Evolutionary conservation across 345 rosid species (phyloP), one percentile per base, ranked within the genome.

Genomic region (Bretschneidera sinensis): DNA sequence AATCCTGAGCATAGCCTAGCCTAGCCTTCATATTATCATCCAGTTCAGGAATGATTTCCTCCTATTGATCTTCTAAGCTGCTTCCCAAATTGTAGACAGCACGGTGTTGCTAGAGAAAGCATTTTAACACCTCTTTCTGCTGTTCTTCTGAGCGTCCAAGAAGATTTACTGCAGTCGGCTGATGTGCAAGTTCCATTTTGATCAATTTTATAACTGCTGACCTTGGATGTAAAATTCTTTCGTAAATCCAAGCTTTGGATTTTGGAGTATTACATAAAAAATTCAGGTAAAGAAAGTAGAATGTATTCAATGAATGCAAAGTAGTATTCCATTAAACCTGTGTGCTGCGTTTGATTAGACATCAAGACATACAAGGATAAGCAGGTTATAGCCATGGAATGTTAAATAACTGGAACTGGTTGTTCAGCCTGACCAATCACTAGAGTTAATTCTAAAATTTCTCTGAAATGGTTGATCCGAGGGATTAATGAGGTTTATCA

Each of bases 31-130:
- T 11, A 5, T 16, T 47, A 61, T 60, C 21, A 18, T 35, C 18
- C 35, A 28, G 6, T 10, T 39, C 61, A 13, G 17, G 11, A 20
- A 20, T 6, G 18, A 35, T 11, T 43, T 39, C 33, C 33, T 56
- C 21, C 61, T 51, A 24, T 43, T 28, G 64, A 43, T 68, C 56
- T 25, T 52, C 57, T 23, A 6, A 48, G 16, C 6, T 31, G 35
- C 35, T 9, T 31, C 35, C 25, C 28, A 22, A 24, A 21, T 45
- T 39, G 45, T 13, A 47, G 14, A 19, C 34, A 34, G 2, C 15
- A 11, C 9, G 48, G 16, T 11, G 23, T 21, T 43, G 59, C 24
- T 1, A 24, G 25, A 53, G 34, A 47, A 43, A 5, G 22, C 52
- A 21, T 65, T 31, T 21, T 50, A 16, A 16, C 24, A 19, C 17